Evolutionary conservation across 1,284 basidiomycete genomes (phyloP).

Genomic region (Apiotrichum veenhuisii): DNA sequence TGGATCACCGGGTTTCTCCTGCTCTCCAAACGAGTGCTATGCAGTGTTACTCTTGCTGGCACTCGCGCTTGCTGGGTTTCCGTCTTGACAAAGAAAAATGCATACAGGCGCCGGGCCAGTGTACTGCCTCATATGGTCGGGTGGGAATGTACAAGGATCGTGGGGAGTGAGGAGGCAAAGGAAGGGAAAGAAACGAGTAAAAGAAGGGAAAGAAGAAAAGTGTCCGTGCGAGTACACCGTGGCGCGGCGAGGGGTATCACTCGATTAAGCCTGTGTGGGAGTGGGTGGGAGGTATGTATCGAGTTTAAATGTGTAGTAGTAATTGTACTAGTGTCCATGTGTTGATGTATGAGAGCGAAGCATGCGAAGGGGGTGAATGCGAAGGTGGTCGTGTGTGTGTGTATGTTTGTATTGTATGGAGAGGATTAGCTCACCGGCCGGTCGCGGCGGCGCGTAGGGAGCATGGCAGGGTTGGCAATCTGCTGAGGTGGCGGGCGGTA

Average conservation of each 20-base stretch:
- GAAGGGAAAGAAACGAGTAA: background rate
- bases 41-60: no score
- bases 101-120: conserved; percentile 9
- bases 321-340: background rate
- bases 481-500: conserved; percentile 9
- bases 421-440: conserved; percentile 18
- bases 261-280: background rate
- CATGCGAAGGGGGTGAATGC: background rate
- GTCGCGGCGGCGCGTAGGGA: conserved; percentile 16
- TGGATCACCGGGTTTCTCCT: no score
- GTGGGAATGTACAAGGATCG: background rate
- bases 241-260: background rate
- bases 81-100: conserved; percentile 4
- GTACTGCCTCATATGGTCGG: background rate
- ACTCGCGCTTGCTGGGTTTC: no score
- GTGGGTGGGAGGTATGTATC: background rate
- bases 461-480: conserved; percentile 7
- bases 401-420: background rate
- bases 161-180: background rate
- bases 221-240: background rate
- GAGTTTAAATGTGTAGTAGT: background rate
- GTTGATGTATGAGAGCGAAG: background rate
- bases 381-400: background rate
- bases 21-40: no score
- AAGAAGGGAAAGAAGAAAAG: background rate